phyloP scores from a whole-genome alignment of 768 basidiomycete genomes.

The Boletellus emodensis region DNA sequence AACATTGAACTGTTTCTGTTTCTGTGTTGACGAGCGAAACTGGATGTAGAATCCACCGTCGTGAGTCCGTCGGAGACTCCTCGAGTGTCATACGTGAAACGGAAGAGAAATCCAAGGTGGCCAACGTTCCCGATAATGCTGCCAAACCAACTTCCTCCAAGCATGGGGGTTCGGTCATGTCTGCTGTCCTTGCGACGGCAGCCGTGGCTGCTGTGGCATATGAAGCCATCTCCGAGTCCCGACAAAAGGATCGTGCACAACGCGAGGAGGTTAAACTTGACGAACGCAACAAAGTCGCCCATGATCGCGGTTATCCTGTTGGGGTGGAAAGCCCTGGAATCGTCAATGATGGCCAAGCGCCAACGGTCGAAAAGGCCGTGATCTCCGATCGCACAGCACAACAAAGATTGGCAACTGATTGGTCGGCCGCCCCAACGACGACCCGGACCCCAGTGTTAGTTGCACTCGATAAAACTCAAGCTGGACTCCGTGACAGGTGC shows the following conservation, averaged over 20 bases:
- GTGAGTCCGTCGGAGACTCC: not conserved
- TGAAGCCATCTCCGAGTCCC: constrained; percentile 8
- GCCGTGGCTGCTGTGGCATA: constrained; percentile 8
- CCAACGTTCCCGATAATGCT: not conserved
- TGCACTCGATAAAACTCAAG: not conserved
- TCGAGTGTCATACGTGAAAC: not conserved
- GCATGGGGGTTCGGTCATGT: constrained; percentile 8
- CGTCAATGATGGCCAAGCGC: not conserved
- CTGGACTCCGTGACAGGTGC: not conserved
- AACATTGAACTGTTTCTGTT: not conserved
- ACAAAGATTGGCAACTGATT: not conserved
- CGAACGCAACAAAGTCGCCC: not conserved
- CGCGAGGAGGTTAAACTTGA: not conserved
- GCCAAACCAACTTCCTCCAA: not conserved
- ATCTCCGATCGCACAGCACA: not conserved
- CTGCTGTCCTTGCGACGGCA: constrained; percentile 9
- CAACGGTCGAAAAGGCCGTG: not conserved
- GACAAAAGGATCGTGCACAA: constrained; percentile 1
- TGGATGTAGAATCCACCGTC: not conserved
- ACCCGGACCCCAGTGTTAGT: not conserved
- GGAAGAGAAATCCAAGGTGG: not conserved
- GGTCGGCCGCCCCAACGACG: not conserved
- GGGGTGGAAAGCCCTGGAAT: not conserved
- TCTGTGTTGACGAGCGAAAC: not conserved
- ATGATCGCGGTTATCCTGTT: not conserved